Evolutionary conservation across 2,329 filamentous ascomycete genomes (phyloP).

Genomic region (Aspergillus persii): DNA sequence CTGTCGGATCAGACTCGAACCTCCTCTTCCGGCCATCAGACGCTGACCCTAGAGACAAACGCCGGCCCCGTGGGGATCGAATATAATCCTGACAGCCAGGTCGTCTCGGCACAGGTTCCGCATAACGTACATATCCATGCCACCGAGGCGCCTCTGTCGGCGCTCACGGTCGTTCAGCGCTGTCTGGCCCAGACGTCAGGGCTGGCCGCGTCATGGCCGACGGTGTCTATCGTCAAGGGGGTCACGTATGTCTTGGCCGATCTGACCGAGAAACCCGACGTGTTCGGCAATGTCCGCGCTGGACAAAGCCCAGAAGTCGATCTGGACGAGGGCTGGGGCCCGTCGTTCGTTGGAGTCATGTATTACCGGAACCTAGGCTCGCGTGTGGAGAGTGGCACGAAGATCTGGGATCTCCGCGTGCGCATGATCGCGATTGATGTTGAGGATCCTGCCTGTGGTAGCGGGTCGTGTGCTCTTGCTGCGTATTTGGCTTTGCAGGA

Average conservation of each 20-base stretch:
- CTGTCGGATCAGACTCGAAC: not conserved
- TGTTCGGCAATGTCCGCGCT: slow-evolving; percentile 15
- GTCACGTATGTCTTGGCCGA: not conserved
- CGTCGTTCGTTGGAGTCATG: slow-evolving; percentile 28
- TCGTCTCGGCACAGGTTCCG: not conserved
- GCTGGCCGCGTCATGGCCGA: not conserved
- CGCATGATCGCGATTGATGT: slow-evolving; percentile 34
- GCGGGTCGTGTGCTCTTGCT: slow-evolving; percentile 55
- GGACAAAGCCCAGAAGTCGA: slow-evolving; percentile 20
- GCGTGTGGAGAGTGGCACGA: slow-evolving; percentile 15
- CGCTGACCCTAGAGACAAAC: not conserved
- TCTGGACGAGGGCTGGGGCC: slow-evolving; percentile 28
- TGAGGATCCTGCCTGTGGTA: slow-evolving; percentile 64
- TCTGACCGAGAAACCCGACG: not conserved
- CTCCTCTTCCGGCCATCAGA: not conserved
- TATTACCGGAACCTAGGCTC: slow-evolving; percentile 23
- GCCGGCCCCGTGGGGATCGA: not conserved
- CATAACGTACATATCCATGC: not conserved
- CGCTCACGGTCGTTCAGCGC: not conserved
- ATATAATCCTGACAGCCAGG: not conserved
- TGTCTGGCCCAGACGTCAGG: not conserved
- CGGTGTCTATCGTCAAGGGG: not conserved
- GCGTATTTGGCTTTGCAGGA: slow-evolving; percentile 50
- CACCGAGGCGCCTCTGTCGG: not conserved
- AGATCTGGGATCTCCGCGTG: slow-evolving; percentile 22